A percentile compares a stretch with the other conserved stretches of the same genome.
These are phyloP conservation scores for Lasiodiplodia citricola DNA, from an alignment of 2,329 filamentous ascomycete species.

Conservation along the genomic window DNA sequence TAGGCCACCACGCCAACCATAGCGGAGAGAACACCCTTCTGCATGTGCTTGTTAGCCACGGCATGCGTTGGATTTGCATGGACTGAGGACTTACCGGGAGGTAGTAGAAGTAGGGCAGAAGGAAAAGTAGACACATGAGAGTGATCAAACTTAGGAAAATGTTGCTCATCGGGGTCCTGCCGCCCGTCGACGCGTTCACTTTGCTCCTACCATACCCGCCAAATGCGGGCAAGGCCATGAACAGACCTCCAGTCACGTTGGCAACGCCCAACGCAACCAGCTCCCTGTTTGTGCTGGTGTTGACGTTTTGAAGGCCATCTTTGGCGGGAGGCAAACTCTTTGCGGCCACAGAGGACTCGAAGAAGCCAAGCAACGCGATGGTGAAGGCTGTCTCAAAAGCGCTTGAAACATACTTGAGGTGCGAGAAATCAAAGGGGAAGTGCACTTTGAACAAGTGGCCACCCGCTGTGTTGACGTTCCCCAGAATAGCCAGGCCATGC, in stretches of 20 bases:
- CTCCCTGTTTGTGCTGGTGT: conserved; percentile 88
- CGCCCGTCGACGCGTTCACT: conserved; percentile 90
- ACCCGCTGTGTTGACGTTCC: conserved; percentile 74
- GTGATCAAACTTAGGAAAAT: conserved; percentile 85
- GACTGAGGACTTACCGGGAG: conserved; percentile 72
- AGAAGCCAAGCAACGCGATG: conserved; percentile 95
- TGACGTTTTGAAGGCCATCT: conserved; percentile 74
- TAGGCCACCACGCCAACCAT: conserved; percentile 97
- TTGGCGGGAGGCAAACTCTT: conserved; percentile 68
- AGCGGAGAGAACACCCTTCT: conserved; percentile 91
- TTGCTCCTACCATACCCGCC: conserved; percentile 96
- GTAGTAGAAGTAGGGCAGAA: conserved; percentile 92
- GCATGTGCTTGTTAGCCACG: conserved; percentile 25
- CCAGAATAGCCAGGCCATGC: conserved; percentile 81
- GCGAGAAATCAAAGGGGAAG: conserved; percentile 79
- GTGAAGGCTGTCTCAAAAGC: conserved; percentile 91
- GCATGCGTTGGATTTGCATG: neutral
- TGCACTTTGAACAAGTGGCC: conserved; percentile 78
- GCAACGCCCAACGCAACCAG: conserved; percentile 89
- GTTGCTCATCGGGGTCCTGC: conserved; percentile 91
- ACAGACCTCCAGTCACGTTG: conserved; percentile 89
- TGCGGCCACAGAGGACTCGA: conserved; percentile 94
- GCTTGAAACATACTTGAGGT: conserved; percentile 82
- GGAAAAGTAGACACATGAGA: conserved; percentile 76
- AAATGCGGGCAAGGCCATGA: conserved; percentile 92